A percentile compares a stretch with the other conserved stretches of the same genome.
Conservation (phyloP, 2,329 filamentous ascomycete genomes). For the Cercospora sesami region DNA sequence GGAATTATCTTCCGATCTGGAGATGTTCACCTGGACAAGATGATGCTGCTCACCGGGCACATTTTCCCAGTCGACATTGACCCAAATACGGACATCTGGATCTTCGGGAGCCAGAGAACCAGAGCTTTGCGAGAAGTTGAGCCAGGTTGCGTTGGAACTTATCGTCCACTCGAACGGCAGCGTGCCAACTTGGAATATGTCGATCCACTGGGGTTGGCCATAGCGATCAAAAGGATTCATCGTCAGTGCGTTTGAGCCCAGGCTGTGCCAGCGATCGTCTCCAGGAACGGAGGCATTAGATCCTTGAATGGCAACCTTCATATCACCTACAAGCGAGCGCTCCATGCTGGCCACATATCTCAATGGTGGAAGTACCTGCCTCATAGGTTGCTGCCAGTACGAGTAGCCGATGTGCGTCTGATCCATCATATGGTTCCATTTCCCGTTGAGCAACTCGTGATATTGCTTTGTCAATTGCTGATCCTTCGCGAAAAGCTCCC, state of each 20-base stretch:
- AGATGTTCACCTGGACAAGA: slow-evolving; percentile 1
- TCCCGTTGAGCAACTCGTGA: slow-evolving; percentile 57
- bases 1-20: slow-evolving; percentile 7
- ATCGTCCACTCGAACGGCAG: slow-evolving; percentile 56
- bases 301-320: slow-evolving; percentile 65
- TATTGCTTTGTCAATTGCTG: slow-evolving; percentile 58
- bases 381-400: slow-evolving; percentile 63
- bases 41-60: background rate
- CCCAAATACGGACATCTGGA: background rate
- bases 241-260: slow-evolving; percentile 55
- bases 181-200: slow-evolving; percentile 62
- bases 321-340: slow-evolving; percentile 65
- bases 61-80: background rate
- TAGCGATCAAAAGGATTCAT: slow-evolving; percentile 61
- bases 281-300: slow-evolving; percentile 59
- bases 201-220: slow-evolving; percentile 60
- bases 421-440: slow-evolving; percentile 17
- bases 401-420: slow-evolving; percentile 50
- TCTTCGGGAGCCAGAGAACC: slow-evolving; percentile 45
- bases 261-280: slow-evolving; percentile 63
- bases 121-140: slow-evolving; percentile 38
- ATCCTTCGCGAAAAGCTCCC: slow-evolving; percentile 59
- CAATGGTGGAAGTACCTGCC: background rate
- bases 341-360: slow-evolving; percentile 1
- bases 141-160: slow-evolving; percentile 50